Percentiles rank a stretch among this genome's conserved stretches.
Evolutionary conservation across 1,284 basidiomycete genomes (phyloP).

Genomic region (Ustilago bromivora): DNA sequence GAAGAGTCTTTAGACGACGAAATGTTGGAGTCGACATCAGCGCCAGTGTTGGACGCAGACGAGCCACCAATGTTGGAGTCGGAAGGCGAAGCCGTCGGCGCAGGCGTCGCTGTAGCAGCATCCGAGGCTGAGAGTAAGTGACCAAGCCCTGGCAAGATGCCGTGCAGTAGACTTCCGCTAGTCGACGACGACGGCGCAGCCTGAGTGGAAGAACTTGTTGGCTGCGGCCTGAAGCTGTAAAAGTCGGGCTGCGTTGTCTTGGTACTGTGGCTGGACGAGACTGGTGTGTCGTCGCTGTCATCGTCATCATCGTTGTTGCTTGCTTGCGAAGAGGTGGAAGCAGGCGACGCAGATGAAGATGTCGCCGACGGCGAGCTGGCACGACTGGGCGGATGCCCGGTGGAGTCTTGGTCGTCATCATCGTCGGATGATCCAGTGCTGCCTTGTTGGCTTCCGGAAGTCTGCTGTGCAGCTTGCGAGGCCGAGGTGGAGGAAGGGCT

Average conservation of each 20-base stretch:
- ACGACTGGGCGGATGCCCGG: not conserved
- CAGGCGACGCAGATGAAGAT: conserved; percentile 7
- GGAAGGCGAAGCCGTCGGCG: not conserved
- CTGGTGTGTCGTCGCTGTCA: conserved; percentile 1
- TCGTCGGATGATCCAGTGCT: not conserved
- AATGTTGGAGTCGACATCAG: not conserved
- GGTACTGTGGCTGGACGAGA: conserved; percentile 17
- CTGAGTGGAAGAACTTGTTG: conserved; percentile 16
- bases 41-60: conserved; percentile 2
- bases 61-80: not conserved
- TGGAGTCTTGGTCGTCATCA: not conserved
- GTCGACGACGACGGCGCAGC: conserved; percentile 8
- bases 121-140: not conserved
- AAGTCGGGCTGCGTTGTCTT: conserved; percentile 32
- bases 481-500: conserved; percentile 11
- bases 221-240: conserved; percentile 24
- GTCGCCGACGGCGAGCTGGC: conserved; percentile 4
- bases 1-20: not conserved
- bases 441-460: conserved; percentile 2
- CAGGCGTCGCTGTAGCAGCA: not conserved
- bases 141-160: not conserved
- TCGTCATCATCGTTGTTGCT: conserved; percentile 2
- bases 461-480: conserved; percentile 13
- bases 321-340: conserved; percentile 5
- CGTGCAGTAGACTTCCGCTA: not conserved